Evolutionary conservation across 2,329 filamentous ascomycete species (phyloP).

Genomic region (Raffaelea ambrosiae): DNA sequence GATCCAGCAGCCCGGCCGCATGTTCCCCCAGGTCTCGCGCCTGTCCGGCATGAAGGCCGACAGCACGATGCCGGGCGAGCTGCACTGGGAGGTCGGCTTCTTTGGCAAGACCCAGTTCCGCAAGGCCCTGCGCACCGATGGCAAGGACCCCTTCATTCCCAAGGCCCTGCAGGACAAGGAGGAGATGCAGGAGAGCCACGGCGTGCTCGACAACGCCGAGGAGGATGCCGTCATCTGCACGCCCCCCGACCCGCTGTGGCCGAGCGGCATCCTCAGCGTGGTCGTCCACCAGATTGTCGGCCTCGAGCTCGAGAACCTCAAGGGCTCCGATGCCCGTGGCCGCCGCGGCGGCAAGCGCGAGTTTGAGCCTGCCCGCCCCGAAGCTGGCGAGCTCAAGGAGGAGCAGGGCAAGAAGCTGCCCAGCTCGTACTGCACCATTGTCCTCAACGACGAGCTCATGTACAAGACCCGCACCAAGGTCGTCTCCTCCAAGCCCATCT

Average conservation of each 20-base stretch:
- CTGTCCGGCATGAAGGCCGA: slow-evolving; percentile 75
- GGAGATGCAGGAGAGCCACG: slow-evolving; percentile 82
- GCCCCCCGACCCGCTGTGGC: slow-evolving; percentile 93
- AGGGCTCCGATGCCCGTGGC: slow-evolving; percentile 74
- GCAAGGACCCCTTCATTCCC: slow-evolving; percentile 71
- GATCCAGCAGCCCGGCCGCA: slow-evolving; percentile 85
- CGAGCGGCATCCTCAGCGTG: slow-evolving; percentile 77
- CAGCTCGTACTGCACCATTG: slow-evolving; percentile 87
- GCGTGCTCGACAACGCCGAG: slow-evolving; percentile 59
- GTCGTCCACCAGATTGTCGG: slow-evolving; percentile 94
- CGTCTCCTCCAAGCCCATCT: slow-evolving; percentile 89
- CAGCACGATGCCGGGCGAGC: slow-evolving; percentile 82
- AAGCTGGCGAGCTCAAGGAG: slow-evolving; percentile 77
- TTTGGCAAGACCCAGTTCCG: slow-evolving; percentile 88
- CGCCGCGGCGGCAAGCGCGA: slow-evolving; percentile 70
- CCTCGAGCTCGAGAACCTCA: slow-evolving; percentile 82
- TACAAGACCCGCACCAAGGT: slow-evolving; percentile 96
- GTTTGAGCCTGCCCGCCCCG: slow-evolving; percentile 76
- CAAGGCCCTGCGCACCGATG: slow-evolving; percentile 74
- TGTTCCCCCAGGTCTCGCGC: slow-evolving; percentile 83
- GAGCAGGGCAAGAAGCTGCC: slow-evolving; percentile 74
- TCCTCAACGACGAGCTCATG: slow-evolving; percentile 76
- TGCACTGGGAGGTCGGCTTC: slow-evolving; percentile 94
- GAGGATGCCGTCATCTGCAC: slow-evolving; percentile 85
- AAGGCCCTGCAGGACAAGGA: slow-evolving; percentile 63